A percentile compares a stretch with the other conserved stretches of the same genome.
Evolutionary conservation across 2,329 filamentous ascomycete genomes (phyloP).

Genomic region (Mycosphaerella sp.): DNA sequence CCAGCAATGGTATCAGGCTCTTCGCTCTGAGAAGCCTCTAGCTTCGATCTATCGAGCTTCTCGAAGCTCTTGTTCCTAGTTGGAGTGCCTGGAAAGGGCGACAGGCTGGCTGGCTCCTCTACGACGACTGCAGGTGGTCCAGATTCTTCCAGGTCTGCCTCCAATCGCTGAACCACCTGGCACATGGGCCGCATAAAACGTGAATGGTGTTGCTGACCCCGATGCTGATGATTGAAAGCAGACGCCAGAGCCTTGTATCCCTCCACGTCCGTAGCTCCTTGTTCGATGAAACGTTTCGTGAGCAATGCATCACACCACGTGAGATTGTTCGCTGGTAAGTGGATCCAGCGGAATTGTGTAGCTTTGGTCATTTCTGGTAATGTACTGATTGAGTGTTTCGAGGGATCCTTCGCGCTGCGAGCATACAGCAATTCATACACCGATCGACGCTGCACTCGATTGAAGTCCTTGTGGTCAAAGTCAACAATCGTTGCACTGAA

Average conservation of each 20-base stretch:
- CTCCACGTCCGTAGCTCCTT: conserved; percentile 55
- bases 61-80: conserved; percentile 6
- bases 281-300: conserved; percentile 60
- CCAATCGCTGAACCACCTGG: conserved; percentile 19
- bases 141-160: conserved; percentile 12
- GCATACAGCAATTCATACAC: conserved; percentile 24
- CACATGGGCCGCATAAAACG: conserved; percentile 58
- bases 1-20: conserved; percentile 1
- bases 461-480: conserved; percentile 26
- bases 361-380: conserved; percentile 37
- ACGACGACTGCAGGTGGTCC: conserved; percentile 12
- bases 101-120: conserved; percentile 12
- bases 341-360: conserved; percentile 42
- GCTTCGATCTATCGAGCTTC: not conserved
- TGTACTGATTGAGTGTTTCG: conserved; percentile 26
- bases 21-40: not conserved
- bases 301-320: conserved; percentile 58
- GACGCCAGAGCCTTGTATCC: conserved; percentile 57
- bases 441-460: conserved; percentile 21
- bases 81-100: conserved; percentile 5
- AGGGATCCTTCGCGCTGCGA: conserved; percentile 13
- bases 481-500: conserved; percentile 23
- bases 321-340: conserved; percentile 46
- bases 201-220: conserved; percentile 52
- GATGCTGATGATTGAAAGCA: conserved; percentile 56